Evolutionary conservation across 352 stramenopile species (phyloP).

Genomic region (Pythium plurisporium): DNA sequence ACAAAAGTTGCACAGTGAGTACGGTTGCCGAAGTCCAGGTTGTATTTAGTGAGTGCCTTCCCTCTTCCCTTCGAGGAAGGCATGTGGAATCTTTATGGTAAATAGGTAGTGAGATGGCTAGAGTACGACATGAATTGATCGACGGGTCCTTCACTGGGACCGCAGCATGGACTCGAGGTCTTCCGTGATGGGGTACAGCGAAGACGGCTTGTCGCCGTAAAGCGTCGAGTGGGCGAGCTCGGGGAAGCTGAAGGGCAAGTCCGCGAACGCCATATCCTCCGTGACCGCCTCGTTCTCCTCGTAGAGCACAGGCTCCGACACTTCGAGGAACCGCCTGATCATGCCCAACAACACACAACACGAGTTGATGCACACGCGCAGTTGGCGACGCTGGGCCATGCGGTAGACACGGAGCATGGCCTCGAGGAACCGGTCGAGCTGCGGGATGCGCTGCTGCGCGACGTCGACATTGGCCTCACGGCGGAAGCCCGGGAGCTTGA

Average conservation of each 20-base stretch:
- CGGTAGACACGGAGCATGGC: conserved; percentile 49
- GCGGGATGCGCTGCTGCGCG: conserved; percentile 29
- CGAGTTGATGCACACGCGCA: conserved; percentile 54
- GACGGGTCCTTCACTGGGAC: too few relatives aligned
- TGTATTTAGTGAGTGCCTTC: too few relatives aligned
- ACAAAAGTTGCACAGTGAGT: too few relatives aligned
- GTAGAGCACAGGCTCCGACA: conserved; percentile 1
- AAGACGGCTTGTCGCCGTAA: background rate
- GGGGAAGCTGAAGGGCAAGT: too few relatives aligned
- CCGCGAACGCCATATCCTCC: too few relatives aligned
- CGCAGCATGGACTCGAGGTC: too few relatives aligned
- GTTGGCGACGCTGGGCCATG: conserved; percentile 35
- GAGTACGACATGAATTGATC: too few relatives aligned
- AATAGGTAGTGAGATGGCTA: too few relatives aligned
- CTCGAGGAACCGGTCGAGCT: conserved; percentile 54
- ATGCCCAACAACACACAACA: conserved; percentile 38
- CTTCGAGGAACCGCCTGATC: conserved; percentile 46
- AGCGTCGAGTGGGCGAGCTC: background rate
- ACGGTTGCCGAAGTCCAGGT: too few relatives aligned
- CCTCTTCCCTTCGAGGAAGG: too few relatives aligned
- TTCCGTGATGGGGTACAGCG: conserved; percentile 12
- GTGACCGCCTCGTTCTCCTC: too few relatives aligned
- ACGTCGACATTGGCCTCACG: conserved; percentile 24
- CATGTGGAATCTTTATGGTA: too few relatives aligned
- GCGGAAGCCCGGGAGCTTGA: conserved; percentile 4